Percentiles rank a stretch among this genome's conserved stretches.
Conservation (phyloP, 306 rosid species). For the Ceratonia siliqua region DNA sequence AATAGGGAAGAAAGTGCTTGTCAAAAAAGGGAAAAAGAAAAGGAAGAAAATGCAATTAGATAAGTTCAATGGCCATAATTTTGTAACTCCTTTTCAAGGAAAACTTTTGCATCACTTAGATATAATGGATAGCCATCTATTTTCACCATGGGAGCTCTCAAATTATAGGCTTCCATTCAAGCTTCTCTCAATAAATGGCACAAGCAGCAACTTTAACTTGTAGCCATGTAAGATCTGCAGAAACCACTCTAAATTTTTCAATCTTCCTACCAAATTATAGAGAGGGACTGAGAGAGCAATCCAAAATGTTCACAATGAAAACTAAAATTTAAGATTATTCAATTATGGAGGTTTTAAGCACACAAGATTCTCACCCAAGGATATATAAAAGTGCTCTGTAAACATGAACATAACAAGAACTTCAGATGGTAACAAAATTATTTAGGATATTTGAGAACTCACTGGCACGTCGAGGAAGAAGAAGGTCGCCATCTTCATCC, state of each 20-base stretch:
- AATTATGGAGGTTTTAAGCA: not conserved
- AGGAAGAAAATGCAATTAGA: not conserved
- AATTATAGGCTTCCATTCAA: not conserved
- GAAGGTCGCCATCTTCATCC: constrained; percentile 82
- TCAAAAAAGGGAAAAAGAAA: too few relatives aligned
- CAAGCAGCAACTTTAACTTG: not conserved
- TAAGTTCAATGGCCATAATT: not conserved
- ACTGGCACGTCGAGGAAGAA: constrained; percentile 68
- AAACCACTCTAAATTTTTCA: not conserved
- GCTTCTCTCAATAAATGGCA: not conserved
- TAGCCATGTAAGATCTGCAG: not conserved
- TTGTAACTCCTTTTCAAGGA: not conserved
- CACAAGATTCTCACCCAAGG: not conserved
- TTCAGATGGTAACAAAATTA: not conserved
- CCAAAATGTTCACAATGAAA: not conserved
- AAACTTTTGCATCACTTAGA: not conserved
- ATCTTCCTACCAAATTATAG: not conserved
- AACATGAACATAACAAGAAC: not conserved
- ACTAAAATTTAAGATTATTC: not conserved
- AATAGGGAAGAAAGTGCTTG: not conserved
- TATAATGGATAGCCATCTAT: not conserved
- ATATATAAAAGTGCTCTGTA: not conserved
- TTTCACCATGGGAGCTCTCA: not conserved
- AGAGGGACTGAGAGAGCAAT: not conserved
- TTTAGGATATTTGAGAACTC: constrained; percentile 3